Percentiles rank a stretch among this genome's conserved stretches.
phyloP scores from a whole-genome alignment of 352 stramenopile genomes.

The Globisporangium echinulatum region DNA sequence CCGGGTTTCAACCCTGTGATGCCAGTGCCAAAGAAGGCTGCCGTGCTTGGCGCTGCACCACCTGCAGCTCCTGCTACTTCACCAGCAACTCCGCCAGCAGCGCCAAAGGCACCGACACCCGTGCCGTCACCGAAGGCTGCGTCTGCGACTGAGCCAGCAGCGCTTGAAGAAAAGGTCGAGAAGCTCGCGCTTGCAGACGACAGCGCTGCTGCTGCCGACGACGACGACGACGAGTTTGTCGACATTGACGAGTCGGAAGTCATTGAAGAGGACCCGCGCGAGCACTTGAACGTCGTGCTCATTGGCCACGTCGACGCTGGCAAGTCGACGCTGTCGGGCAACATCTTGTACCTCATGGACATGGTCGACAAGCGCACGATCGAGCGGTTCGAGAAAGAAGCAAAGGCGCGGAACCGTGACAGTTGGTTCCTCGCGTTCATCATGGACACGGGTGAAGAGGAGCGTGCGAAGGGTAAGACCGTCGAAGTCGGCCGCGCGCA shows the following conservation, averaged over 20 bases:
- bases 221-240: constrained; percentile 52
- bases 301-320: constrained; percentile 99
- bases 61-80: constrained; percentile 5
- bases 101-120: constrained; percentile 17
- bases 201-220: constrained; percentile 20
- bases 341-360: constrained; percentile 98
- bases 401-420: constrained; percentile 88
- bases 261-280: constrained; percentile 90
- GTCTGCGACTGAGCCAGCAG: constrained; percentile 11
- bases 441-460: constrained; percentile 99
- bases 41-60: constrained; percentile 14
- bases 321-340: constrained; percentile 97
- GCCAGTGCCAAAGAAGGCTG: constrained; percentile 69
- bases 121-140: constrained; percentile 27
- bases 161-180: constrained; percentile 19
- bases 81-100: constrained; percentile 12
- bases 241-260: constrained; percentile 54
- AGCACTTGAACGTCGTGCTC: constrained; percentile 99
- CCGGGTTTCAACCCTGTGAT: constrained; percentile 57
- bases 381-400: constrained; percentile 97
- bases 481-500: constrained; percentile 92
- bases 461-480: constrained; percentile 91
- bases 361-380: constrained; percentile 99
- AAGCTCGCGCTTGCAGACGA: constrained; percentile 13
- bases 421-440: constrained; percentile 98